Conservation (phyloP, 1,284 basidiomycete species). For the Singerocomus inundabilis region DNA sequence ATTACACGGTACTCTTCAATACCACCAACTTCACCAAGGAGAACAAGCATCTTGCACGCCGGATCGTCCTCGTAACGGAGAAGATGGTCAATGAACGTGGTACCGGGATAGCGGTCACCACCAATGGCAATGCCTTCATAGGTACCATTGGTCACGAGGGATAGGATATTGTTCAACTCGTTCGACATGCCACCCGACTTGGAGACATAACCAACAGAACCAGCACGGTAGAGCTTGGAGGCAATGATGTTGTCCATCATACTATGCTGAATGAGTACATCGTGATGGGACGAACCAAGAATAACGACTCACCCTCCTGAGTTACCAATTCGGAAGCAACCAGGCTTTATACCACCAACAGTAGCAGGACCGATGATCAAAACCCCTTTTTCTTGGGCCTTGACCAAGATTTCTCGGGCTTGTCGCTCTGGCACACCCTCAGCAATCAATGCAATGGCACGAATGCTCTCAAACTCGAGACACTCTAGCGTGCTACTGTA, state of each 20-base stretch:
- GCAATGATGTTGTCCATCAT: slow-evolving; percentile 99
- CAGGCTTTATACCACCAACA: slow-evolving; percentile 99
- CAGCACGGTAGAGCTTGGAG: slow-evolving; percentile 97
- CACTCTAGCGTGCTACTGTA: slow-evolving; percentile 95
- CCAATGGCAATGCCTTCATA: slow-evolving; percentile 99
- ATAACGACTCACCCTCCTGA: slow-evolving; percentile 75
- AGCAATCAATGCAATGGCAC: slow-evolving; percentile 90
- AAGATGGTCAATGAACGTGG: slow-evolving; percentile 99
- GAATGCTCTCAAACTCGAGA: slow-evolving; percentile 65
- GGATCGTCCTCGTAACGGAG: slow-evolving; percentile 97
- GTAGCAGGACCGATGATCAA: slow-evolving; percentile 98
- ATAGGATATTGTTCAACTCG: slow-evolving; percentile 99
- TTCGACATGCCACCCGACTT: slow-evolving; percentile 99
- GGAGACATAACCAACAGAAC: slow-evolving; percentile 97
- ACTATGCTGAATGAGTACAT: slow-evolving; percentile 39
- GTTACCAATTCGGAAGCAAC: slow-evolving; percentile 99
- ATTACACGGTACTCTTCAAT: slow-evolving; percentile 99
- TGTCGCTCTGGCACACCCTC: slow-evolving; percentile 99
- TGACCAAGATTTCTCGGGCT: slow-evolving; percentile 93
- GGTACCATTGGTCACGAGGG: slow-evolving; percentile 95
- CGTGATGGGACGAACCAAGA: slow-evolving; percentile 3
- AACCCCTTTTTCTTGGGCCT: slow-evolving; percentile 83
- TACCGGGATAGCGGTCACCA: slow-evolving; percentile 98
- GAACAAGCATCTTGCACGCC: slow-evolving; percentile 97
- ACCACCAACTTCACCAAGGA: slow-evolving; percentile 98